Evolutionary conservation across 2,329 filamentous ascomycete genomes (phyloP).

Genomic region (Hirsutella thompsonii): DNA sequence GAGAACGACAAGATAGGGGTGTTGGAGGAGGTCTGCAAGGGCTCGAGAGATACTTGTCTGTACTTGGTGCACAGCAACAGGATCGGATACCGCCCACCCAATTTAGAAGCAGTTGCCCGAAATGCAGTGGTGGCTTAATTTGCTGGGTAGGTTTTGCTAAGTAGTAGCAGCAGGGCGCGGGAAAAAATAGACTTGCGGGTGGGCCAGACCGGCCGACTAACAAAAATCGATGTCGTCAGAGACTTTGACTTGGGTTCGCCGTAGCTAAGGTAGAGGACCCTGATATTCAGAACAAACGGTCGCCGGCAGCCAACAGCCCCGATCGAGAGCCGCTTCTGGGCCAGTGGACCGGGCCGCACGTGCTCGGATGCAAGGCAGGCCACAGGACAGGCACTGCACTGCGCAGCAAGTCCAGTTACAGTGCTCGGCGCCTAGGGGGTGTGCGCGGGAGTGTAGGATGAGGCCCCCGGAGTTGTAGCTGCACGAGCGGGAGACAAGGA

Average conservation of each 20-base stretch:
- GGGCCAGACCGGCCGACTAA: background rate
- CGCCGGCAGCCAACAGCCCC: background rate
- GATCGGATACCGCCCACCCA: too few relatives aligned
- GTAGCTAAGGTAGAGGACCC: background rate
- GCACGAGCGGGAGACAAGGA: background rate
- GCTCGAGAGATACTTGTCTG: too few relatives aligned
- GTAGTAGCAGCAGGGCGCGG: background rate
- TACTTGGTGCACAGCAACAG: too few relatives aligned
- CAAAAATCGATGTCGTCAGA: conserved; percentile 5
- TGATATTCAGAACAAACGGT: background rate
- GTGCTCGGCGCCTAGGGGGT: background rate
- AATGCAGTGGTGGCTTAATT: too few relatives aligned
- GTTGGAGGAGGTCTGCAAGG: too few relatives aligned
- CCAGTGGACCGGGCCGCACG: conserved; percentile 1
- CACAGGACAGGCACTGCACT: too few relatives aligned
- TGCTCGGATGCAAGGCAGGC: background rate
- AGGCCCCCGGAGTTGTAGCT: background rate
- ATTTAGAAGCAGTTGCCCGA: too few relatives aligned
- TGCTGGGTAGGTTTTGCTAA: too few relatives aligned
- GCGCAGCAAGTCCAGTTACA: too few relatives aligned
- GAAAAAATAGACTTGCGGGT: background rate
- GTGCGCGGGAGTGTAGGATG: background rate
- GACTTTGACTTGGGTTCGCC: background rate
- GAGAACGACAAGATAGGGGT: too few relatives aligned
- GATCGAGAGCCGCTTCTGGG: background rate